Evolutionary conservation across 2,329 filamentous ascomycete species (phyloP).

Genomic region (Mollisiaceae sp.): DNA sequence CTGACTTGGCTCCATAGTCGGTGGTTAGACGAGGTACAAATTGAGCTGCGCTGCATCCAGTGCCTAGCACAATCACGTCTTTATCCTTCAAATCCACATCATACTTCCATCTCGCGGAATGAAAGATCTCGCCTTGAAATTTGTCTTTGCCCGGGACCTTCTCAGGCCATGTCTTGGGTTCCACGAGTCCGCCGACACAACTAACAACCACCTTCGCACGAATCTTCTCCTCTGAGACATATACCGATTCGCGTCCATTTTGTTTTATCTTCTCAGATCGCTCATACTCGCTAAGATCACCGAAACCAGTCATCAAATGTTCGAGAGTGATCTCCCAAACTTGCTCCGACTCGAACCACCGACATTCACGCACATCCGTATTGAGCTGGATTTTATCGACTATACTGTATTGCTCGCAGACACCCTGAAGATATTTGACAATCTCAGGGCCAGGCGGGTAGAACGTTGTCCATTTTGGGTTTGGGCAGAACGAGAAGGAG

Average conservation of each 20-base stretch:
- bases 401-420: slow-evolving; percentile 59
- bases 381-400: slow-evolving; percentile 63
- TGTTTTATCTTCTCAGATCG: slow-evolving; percentile 49
- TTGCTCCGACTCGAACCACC: slow-evolving; percentile 57
- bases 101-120: slow-evolving; percentile 62
- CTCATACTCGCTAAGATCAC: slow-evolving; percentile 56
- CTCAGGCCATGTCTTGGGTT: slow-evolving; percentile 56
- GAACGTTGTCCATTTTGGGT: slow-evolving; percentile 60
- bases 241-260: slow-evolving; percentile 53
- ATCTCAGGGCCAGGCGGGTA: slow-evolving; percentile 66
- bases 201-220: slow-evolving; percentile 59
- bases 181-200: slow-evolving; percentile 59
- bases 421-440: slow-evolving; percentile 56
- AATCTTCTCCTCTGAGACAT: slow-evolving; percentile 55
- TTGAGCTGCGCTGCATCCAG: slow-evolving; percentile 62
- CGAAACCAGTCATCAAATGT: slow-evolving; percentile 56
- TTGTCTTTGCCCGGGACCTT: slow-evolving; percentile 56
- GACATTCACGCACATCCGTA: slow-evolving; percentile 57
- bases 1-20: slow-evolving; percentile 52
- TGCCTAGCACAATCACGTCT: slow-evolving; percentile 61
- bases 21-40: slow-evolving; percentile 57
- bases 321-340: slow-evolving; percentile 60
- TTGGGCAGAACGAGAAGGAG: slow-evolving; percentile 65
- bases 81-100: slow-evolving; percentile 57
- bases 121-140: slow-evolving; percentile 61